These are phyloP conservation scores for Xylaria grammica DNA, from an alignment of 495 filamentous ascomycete species.

Conservation along the genomic window DNA sequence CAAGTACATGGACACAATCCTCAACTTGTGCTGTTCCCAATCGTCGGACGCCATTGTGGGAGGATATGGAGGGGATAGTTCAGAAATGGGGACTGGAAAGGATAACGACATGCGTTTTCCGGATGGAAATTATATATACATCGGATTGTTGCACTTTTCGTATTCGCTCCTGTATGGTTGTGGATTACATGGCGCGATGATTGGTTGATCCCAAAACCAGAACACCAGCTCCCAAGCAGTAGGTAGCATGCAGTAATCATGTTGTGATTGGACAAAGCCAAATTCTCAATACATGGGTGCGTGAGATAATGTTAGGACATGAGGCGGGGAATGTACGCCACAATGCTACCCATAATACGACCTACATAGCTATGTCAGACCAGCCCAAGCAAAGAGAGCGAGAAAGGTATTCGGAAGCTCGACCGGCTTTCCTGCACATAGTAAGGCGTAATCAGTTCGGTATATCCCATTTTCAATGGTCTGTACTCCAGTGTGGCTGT, in stretches of 20 bases:
- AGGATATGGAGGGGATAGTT: neutral
- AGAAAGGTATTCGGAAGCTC: no score
- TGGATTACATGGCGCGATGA: neutral
- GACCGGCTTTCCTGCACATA: no score
- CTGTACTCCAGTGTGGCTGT: no score
- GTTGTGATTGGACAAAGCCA: neutral
- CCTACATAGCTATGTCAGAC: no score
- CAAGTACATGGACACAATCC: neutral
- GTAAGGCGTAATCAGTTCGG: no score
- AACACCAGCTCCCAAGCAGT: neutral
- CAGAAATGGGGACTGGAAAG: neutral
- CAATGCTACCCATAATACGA: no score
- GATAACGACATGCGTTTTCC: neutral
- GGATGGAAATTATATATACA: neutral
- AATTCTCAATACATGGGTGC: neutral
- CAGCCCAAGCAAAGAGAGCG: no score
- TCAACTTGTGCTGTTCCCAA: constrained; percentile 14
- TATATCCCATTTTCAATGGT: no score
- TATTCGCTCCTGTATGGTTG: neutral
- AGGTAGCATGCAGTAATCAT: no score
- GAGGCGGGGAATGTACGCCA: no score
- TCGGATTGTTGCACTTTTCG: neutral
- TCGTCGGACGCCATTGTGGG: constrained; percentile 2
- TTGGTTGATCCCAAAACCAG: neutral
- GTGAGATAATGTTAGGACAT: no score